Base-by-base conservation (phyloP, 495 filamentous ascomycete genomes). In the Penicillium riverlandense region DNA sequence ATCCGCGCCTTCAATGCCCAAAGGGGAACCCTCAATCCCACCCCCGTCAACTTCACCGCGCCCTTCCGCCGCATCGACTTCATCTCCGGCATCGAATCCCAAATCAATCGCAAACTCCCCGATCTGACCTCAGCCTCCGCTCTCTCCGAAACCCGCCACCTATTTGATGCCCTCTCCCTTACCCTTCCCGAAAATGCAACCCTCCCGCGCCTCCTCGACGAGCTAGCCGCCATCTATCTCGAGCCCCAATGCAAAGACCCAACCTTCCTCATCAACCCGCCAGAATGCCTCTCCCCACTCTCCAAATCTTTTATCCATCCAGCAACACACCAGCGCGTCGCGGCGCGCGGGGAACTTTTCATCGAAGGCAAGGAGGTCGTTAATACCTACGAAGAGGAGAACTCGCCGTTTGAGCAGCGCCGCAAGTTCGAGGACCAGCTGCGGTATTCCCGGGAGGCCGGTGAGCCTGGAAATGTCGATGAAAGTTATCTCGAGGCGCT, bases 311-410 rank as follows among this genome's bases (percentile, higher is more conserved):
- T 88, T 67, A 44, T 50, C 15, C 65, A 76, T 44, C 75, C 78
- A 1, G 57, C 54, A 2, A 86, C 78, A 0, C 63, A 72, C n/a
- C 88, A 95, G 50, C 63, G 57, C 35, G 78, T 88, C 11, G 82
- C 89, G 3, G 86, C 88, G 3, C 83, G 92, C 34, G 86, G 83
- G 2, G 92, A 98, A 61, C 79, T 98, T 32, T 97, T 96, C 66
- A 77, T 96, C 55, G 59, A 75, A 34, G 81, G 83, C 11, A 73
- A 75, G 37, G 92, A 98, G 55, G 66, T 95, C 29, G 86, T 91
- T 8, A 98, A 98, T 61, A 88, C 85, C 55, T 98, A 98, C 69
- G 92, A 98, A 66, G 92, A 98, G 67, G 92, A 98, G 65, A 98
- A 97, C 64, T 86, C 86, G 36, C 94, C 92, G 0, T 81, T 81